Base-by-base conservation (phyloP, 2,329 filamentous ascomycete species). In the Trichophyton simii region DNA sequence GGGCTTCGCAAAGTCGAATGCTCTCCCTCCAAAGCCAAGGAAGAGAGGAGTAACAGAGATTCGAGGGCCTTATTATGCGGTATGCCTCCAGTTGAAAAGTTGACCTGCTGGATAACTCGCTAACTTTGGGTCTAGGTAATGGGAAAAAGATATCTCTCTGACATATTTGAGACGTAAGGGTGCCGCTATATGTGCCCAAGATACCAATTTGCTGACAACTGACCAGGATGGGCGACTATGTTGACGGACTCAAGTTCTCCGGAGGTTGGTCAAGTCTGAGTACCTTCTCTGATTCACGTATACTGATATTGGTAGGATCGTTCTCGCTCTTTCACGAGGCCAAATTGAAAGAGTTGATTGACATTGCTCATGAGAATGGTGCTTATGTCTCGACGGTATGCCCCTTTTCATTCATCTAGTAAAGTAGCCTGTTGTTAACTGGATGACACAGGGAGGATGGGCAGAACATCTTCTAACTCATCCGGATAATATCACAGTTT, bases 171-270 rank as follows among this genome's bases (percentile, higher is more conserved):
- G 63, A 82, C 80, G 75, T 78, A 67, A 71, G 69, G 22, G 15
- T 1, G 15, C 15, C 6, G 15, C 20, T 44, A 15, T 46, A 1
- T 15, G 22, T n/a, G n/a, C 9, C 20, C 18, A 6, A 41, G 34
- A 42, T 58, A 28, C 5, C 15, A 11, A 22, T 20, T n/a, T 18
- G 18, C 28, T 41, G 22, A 42, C 15, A 31, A 5, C 25, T 3
- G 25, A 3, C 34, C 63, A 79, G 76, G 2, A 81, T 82, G 79
- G 79, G 79, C 0, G 70, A 77, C 22, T 78, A 82, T 68, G 75
- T 82, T 3, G 80, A 82, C 65, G 80, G 80, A 0, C 72, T 83
- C 55, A 82, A 83, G 63, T 82, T 83, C 65, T 78, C 79, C 0
- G 79, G 79, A 63, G 77, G 75, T 72, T 20, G 58, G 65, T 58